These are phyloP conservation scores for Cryphonectria japonica DNA, from an alignment of 2,329 filamentous ascomycete genomes.

Conservation along the genomic window DNA sequence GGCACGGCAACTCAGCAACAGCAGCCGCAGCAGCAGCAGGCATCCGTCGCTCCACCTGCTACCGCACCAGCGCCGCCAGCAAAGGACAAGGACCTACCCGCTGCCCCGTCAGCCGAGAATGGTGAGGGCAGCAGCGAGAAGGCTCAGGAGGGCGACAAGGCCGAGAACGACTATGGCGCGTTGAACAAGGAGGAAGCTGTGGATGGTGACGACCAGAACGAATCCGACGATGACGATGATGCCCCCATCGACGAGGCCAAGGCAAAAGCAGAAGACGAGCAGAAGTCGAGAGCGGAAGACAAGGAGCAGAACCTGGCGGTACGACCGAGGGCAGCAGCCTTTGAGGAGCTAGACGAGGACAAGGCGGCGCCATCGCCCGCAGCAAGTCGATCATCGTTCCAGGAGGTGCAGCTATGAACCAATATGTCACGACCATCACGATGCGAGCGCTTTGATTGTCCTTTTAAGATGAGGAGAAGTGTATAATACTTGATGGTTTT, in stretches of 20 bases:
- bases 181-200: conserved; percentile 38
- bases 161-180: conserved; percentile 29
- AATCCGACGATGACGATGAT: conserved; percentile 36
- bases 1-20: conserved; percentile 32
- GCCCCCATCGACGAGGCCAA: conserved; percentile 45
- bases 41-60: conserved; percentile 23
- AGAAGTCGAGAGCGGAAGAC: conserved; percentile 61
- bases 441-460: conserved; percentile 10
- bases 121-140: conserved; percentile 33
- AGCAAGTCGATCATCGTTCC: conserved; percentile 61
- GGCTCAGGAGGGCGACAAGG: conserved; percentile 32
- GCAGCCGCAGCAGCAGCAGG: conserved; percentile 33
- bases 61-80: conserved; percentile 29
- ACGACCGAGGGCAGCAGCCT: conserved; percentile 42
- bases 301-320: conserved; percentile 58
- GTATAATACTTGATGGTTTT: conserved; percentile 14
- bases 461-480: background rate
- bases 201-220: conserved; percentile 33
- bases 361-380: conserved; percentile 53
- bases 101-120: conserved; percentile 30
- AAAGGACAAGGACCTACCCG: conserved; percentile 42
- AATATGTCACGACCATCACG: background rate
- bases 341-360: conserved; percentile 40
- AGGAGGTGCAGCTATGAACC: conserved; percentile 62
- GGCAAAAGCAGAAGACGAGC: conserved; percentile 48